Evolutionary conservation across 768 basidiomycete species (phyloP), one percentile per base, ranked within the genome.

Genomic region (Pleurotus ostreatus): DNA sequence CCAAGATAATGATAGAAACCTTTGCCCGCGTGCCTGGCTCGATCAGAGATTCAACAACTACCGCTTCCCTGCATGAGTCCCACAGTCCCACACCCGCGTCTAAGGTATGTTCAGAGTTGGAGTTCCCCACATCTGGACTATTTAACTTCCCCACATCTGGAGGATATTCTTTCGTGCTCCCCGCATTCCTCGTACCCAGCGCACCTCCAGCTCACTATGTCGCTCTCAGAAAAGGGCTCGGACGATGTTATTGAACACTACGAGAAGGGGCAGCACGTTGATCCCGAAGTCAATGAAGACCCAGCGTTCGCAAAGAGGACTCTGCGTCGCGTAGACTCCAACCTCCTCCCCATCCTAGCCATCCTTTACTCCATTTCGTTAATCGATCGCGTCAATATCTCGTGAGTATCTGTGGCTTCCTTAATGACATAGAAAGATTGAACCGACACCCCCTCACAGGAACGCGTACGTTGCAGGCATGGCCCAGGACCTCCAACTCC

Each of bases 341-440:
- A 74, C 46, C 72, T 78, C 41, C 64, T 79, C 5, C 78, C 78
- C 3, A 61, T 79, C n/a, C 66, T 78, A 4, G 69, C 71, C 3
- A 48, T 77, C 51, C 63, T 76, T 9, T 78, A 76, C 57, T 68
- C 76, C 16, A 73, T 78, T 49, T 71, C 74, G n/a, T 58, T 79
- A 34, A 74, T 79, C 56, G 78, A 78, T 60, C 68, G 76, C 60
- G 70, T 73, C 55, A 77, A 77, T 60, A 64, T 77, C 40, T 53
- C 51, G 51, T 53, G 20, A 8, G 51, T 53, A 12, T 23, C 16
- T 30, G n/a, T 16, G 37, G 8, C 15, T 41, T 22, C 3, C 30
- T 34, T 1, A 11, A 34, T 2, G 30, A 34, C 30, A 9, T 34
- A 34, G 30, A 11, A 2, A 34, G 30, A 8, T 34, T 34, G 30